Evolutionary conservation across 306 rosid species (phyloP).

Genomic region (Inga oerstediana): DNA sequence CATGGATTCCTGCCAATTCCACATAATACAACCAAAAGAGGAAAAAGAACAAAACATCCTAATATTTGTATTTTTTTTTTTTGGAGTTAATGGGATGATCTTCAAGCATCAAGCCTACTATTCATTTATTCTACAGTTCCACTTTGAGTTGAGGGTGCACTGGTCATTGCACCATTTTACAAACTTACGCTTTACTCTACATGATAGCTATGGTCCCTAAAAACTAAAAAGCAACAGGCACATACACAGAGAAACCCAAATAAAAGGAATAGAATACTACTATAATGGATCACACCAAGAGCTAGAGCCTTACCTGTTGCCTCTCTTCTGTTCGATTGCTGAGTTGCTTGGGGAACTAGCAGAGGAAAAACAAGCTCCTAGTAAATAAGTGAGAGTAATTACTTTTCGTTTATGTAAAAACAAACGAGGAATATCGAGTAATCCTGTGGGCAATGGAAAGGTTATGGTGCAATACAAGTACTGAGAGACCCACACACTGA

Average conservation of each 20-base stretch:
- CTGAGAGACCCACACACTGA: constrained; percentile 48
- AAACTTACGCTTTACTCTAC: constrained; percentile 23
- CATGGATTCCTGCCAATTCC: constrained; percentile 19
- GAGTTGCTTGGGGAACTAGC: constrained; percentile 39
- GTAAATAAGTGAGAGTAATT: not conserved
- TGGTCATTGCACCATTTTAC: constrained; percentile 28
- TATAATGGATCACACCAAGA: constrained; percentile 18
- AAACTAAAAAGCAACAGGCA: constrained; percentile 36
- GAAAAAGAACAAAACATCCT: not conserved
- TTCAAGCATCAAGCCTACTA: not conserved
- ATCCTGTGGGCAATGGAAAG: constrained; percentile 31
- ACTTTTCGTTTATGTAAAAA: not conserved
- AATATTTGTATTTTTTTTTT: not conserved
- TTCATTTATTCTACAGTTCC: not conserved
- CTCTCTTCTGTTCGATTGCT: constrained; percentile 41
- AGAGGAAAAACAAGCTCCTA: not conserved
- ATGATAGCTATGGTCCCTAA: constrained; percentile 23
- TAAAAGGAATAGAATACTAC: not conserved
- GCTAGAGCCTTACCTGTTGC: constrained; percentile 47
- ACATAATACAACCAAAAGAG: constrained; percentile 21
- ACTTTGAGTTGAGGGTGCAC: constrained; percentile 12
- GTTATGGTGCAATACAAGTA: constrained; percentile 34
- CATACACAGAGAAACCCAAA: constrained; percentile 36
- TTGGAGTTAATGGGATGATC: not conserved
- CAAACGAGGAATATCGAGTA: constrained; percentile 15